Conservation (phyloP, 1,284 basidiomycete genomes). For the Taiwanofungus camphoratus region DNA sequence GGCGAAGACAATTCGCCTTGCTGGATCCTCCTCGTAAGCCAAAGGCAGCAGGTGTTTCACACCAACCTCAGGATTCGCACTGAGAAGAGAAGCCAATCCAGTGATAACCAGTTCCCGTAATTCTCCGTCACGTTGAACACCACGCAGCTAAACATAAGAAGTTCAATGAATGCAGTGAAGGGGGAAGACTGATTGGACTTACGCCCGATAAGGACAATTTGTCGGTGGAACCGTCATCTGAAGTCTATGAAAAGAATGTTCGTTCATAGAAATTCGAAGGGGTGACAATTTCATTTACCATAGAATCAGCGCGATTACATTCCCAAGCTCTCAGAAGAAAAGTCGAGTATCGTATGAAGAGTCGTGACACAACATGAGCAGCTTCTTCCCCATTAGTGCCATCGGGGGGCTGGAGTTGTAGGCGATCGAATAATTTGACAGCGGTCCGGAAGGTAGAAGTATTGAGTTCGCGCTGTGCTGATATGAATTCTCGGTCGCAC, state of each 20-base stretch:
- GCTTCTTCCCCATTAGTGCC: constrained; percentile 55
- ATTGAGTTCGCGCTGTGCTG: constrained; percentile 60
- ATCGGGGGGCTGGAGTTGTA: constrained; percentile 64
- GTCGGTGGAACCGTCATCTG: constrained; percentile 9
- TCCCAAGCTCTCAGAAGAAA: constrained; percentile 62
- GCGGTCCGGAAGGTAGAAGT: constrained; percentile 64
- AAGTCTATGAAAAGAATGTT: constrained; percentile 4
- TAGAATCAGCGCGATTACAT: constrained; percentile 38
- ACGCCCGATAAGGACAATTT: constrained; percentile 5
- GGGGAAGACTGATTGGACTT: background rate
- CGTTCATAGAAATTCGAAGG: background rate
- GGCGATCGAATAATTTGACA: constrained; percentile 71
- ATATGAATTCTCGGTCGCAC: constrained; percentile 22
- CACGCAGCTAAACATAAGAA: constrained; percentile 25
- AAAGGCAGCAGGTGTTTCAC: constrained; percentile 83
- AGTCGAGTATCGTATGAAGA: constrained; percentile 74
- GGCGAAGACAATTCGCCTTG: constrained; percentile 79
- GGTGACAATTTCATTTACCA: constrained; percentile 27
- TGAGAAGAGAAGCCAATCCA: constrained; percentile 77
- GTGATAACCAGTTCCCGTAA: constrained; percentile 69
- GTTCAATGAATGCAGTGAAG: constrained; percentile 3
- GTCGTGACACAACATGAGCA: constrained; percentile 63
- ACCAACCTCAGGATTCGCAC: constrained; percentile 83
- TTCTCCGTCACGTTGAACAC: constrained; percentile 50
- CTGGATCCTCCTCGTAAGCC: constrained; percentile 72